These are phyloP conservation scores for Aspergillus brunneoviolaceus DNA, from an alignment of 2,329 filamentous ascomycete genomes.

Conservation along the genomic window DNA sequence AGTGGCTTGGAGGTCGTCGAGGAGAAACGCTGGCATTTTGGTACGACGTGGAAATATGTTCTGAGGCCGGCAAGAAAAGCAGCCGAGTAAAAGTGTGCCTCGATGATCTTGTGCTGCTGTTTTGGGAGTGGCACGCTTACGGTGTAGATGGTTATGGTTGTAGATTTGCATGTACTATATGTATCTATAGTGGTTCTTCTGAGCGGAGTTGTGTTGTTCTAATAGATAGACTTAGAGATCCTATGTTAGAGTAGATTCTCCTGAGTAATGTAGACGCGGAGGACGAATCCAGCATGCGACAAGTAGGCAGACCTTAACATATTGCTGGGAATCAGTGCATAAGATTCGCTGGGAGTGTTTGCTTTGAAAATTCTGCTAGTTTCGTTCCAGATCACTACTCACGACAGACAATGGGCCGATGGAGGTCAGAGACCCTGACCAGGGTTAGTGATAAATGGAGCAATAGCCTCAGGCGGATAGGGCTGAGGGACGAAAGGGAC, in stretches of 20 bases:
- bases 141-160: background rate
- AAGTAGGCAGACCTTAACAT: too few species aligned
- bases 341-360: too few species aligned
- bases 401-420: background rate
- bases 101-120: background rate
- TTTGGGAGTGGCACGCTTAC: background rate
- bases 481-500: background rate
- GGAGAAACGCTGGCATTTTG: slow-evolving; percentile 48
- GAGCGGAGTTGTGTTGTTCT: too few species aligned
- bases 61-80: slow-evolving; percentile 30
- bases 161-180: background rate
- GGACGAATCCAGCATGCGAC: too few species aligned
- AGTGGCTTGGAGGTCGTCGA: slow-evolving; percentile 51
- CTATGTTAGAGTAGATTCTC: too few species aligned
- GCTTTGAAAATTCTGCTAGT: too few species aligned
- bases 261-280: too few species aligned
- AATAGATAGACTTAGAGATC: too few species aligned
- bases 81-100: background rate
- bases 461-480: background rate
- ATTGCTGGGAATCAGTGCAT: too few species aligned
- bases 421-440: background rate
- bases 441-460: background rate
- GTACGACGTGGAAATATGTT: slow-evolving; percentile 49
- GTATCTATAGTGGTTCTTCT: too few species aligned
- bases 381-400: background rate